Conservation (phyloP, 1,284 basidiomycete species). For the Trametes polyzona region DNA sequence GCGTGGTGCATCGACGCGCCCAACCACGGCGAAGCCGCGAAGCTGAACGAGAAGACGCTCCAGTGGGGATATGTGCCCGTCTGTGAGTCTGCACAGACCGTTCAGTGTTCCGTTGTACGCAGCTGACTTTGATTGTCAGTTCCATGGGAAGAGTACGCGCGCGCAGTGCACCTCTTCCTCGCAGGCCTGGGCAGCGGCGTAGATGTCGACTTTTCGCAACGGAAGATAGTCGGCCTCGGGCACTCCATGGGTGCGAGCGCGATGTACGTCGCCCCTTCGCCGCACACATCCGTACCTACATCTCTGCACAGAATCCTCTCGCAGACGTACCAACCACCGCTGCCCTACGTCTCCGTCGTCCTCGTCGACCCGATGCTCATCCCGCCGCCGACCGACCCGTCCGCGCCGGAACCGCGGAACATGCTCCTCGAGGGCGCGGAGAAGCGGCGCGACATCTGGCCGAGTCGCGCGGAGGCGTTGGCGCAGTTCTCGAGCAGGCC, state of each 20-base stretch:
- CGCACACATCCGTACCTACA: background rate
- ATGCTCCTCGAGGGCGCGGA: background rate
- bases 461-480: conserved; percentile 14
- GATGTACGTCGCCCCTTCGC: background rate
- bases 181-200: background rate
- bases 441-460: conserved; percentile 25
- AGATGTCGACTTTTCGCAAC: background rate
- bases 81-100: too few relatives aligned
- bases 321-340: too few relatives aligned
- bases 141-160: too few relatives aligned
- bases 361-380: conserved; percentile 16
- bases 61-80: too few relatives aligned
- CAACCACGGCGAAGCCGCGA: conserved; percentile 3
- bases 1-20: conserved; percentile 10
- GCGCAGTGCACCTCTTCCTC: too few relatives aligned
- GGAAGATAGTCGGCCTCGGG: conserved; percentile 5
- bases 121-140: too few relatives aligned
- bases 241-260: conserved; percentile 6
- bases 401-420: background rate
- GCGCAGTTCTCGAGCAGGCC: conserved; percentile 16
- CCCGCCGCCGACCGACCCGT: background rate
- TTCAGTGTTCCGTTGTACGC: too few relatives aligned
- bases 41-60: background rate
- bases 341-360: background rate
- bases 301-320: background rate